Base-by-base conservation (phyloP, 176 grass and related monocot genomes). In the Cocos nucifera region DNA sequence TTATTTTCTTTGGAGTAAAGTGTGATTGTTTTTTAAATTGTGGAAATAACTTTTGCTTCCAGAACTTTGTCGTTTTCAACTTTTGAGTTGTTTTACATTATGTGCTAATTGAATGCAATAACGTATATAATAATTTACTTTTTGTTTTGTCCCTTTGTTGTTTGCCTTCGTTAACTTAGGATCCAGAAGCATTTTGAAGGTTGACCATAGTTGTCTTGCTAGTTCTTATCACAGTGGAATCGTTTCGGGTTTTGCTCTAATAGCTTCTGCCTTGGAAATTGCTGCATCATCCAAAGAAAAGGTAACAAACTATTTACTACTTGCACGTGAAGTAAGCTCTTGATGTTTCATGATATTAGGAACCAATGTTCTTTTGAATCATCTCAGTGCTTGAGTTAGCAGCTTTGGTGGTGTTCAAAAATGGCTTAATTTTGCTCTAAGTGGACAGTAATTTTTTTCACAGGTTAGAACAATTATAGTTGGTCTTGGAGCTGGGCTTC, bases 191-290 rank as follows among this genome's bases (percentile, higher is more conserved):
- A 65, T 39, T 74, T 64, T 88, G 53, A 88, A 61, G 67, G 77
- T 97, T 30, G 81, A 97, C 56, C 87, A 91, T 80, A 88, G 69
- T 60, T 87, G 72, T 62, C 83, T 97, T 56, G 87, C 87, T 63
- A 97, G 87, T 62, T 77, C 84, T 55, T 97, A 97, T 63, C 92
- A 91, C 76, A 91, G 64, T 50, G 83, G 83, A 82, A 97, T 91
- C 50, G 65, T 97, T 70, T 88, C 83, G 0, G 92, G 87, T 26
- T 73, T 97, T 78, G 83, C 87, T 77, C 78, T 97, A 54, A 67
- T 91, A 62, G 61, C 84, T 66, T 87, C 92, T 85, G 49, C 83
- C 70, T 74, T 97, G 22, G 63, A 70, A 69, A 59, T 17, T 75
- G 76, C 83, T 66, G 51, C 66, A 55, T 66, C 57, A 75, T 72